Conservation (phyloP, 2,329 filamentous ascomycete genomes). For the Sporothrix protearum region DNA sequence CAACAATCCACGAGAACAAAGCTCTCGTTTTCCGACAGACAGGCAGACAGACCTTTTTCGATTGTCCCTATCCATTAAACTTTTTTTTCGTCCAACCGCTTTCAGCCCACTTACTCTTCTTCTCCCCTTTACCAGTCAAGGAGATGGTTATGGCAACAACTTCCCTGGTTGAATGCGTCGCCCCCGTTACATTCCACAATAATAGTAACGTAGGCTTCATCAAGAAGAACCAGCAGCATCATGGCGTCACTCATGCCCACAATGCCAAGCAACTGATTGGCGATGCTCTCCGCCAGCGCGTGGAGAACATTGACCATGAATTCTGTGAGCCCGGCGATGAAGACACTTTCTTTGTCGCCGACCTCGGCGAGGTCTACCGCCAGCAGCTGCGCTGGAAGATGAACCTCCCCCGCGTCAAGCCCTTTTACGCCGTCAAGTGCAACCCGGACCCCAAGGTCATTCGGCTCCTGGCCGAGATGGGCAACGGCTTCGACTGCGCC, state of each 20-base stretch:
- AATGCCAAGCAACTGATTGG: slow-evolving; percentile 77
- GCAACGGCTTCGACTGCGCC: slow-evolving; percentile 95
- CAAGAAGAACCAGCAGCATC: slow-evolving; percentile 41
- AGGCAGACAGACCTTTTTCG: neutral
- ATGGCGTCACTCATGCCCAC: slow-evolving; percentile 39
- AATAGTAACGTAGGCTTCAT: slow-evolving; percentile 48
- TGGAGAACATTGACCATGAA: slow-evolving; percentile 80
- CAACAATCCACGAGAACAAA: neutral
- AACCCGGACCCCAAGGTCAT: slow-evolving; percentile 91
- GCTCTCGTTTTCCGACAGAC: neutral
- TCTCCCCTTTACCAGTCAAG: slow-evolving; percentile 30
- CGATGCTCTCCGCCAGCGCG: slow-evolving; percentile 79
- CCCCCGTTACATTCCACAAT: slow-evolving; percentile 47
- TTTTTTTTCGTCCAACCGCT: neutral
- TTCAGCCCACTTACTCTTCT: neutral
- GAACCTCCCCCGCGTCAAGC: slow-evolving; percentile 86
- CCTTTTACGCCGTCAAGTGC: slow-evolving; percentile 98
- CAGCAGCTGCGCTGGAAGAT: slow-evolving; percentile 98
- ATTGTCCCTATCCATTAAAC: neutral
- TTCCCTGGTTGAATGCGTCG: slow-evolving; percentile 50
- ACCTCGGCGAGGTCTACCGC: slow-evolving; percentile 97
- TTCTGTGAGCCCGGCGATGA: slow-evolving; percentile 88
- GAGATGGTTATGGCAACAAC: slow-evolving; percentile 66
- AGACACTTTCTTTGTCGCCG: slow-evolving; percentile 96
- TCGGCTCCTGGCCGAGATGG: slow-evolving; percentile 79